A percentile compares a stretch with the other conserved stretches of the same genome.
Conservation (phyloP, 345 rosid species). For the Tarenaya hassleriana region DNA sequence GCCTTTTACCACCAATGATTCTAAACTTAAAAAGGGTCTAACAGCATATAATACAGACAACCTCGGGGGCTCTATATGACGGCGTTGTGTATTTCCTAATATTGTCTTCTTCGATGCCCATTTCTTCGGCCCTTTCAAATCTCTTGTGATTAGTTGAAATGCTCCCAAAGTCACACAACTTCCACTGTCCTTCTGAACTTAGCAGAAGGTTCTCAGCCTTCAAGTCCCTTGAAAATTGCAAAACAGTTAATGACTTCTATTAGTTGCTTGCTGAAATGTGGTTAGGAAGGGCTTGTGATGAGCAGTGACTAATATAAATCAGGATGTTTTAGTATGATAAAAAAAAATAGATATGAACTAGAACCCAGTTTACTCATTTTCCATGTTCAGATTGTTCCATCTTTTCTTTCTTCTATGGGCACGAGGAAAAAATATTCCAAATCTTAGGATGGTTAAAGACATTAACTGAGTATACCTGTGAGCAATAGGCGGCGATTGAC, state of each 20-base stretch:
- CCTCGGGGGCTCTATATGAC: conserved; percentile 98
- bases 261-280: neutral
- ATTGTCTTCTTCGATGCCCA: conserved; percentile 98
- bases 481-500: conserved; percentile 82
- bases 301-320: neutral
- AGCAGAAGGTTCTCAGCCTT: conserved; percentile 89
- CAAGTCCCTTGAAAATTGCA: conserved; percentile 61
- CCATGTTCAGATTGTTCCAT: too few relatives aligned
- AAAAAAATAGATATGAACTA: too few relatives aligned
- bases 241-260: neutral
- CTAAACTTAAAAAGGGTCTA: conserved; percentile 15
- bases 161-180: conserved; percentile 95
- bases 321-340: too few relatives aligned
- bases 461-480: conserved; percentile 53
- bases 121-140: conserved; percentile 92
- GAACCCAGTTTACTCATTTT: too few relatives aligned
- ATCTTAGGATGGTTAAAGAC: neutral
- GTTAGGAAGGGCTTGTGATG: neutral
- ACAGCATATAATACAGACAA: conserved; percentile 31
- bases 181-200: conserved; percentile 79
- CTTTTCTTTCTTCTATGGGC: too few relatives aligned
- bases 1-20: conserved; percentile 24
- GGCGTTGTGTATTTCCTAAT: conserved; percentile 95
- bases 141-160: conserved; percentile 84
- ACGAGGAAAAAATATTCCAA: neutral